Evolutionary conservation across 2,329 filamentous ascomycete genomes (phyloP).

Genomic region (Didymella sp.): DNA sequence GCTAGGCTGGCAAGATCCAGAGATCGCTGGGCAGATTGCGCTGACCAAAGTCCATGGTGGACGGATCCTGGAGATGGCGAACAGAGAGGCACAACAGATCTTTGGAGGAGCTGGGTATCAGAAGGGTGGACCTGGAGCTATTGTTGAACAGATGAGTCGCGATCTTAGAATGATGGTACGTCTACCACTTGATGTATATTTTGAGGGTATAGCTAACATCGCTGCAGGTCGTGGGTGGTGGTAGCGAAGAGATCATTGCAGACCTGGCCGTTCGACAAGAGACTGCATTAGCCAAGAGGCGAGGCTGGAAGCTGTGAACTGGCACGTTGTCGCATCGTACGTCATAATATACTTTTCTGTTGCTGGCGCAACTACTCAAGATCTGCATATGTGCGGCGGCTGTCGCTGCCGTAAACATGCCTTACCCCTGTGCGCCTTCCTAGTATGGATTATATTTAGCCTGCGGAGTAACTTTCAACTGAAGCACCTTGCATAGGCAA

Average conservation of each 20-base stretch:
- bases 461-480: conserved; percentile 7
- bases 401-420: conserved; percentile 9
- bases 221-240: conserved; percentile 55
- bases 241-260: conserved; percentile 63
- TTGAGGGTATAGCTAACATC: conserved; percentile 9
- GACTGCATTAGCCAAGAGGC: conserved; percentile 46
- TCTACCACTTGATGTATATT: conserved; percentile 5
- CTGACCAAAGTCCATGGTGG: conserved; percentile 60
- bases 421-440: conserved; percentile 11
- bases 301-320: conserved; percentile 55
- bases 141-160: conserved; percentile 62
- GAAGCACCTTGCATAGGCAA: conserved; percentile 14
- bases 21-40: conserved; percentile 51
- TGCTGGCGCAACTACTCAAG: neutral
- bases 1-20: conserved; percentile 49
- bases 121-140: conserved; percentile 56
- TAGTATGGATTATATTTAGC: neutral
- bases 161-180: conserved; percentile 62
- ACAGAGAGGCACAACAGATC: conserved; percentile 62
- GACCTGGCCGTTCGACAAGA: conserved; percentile 62
- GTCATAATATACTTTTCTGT: neutral
- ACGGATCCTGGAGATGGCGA: conserved; percentile 58
- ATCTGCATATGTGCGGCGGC: conserved; percentile 5
- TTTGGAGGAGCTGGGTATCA: conserved; percentile 63
- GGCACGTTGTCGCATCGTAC: neutral